Evolutionary conservation across 2,329 filamentous ascomycete species (phyloP), one percentile per base, ranked within the genome.

Genomic region (Aspergillus chevalieri): DNA sequence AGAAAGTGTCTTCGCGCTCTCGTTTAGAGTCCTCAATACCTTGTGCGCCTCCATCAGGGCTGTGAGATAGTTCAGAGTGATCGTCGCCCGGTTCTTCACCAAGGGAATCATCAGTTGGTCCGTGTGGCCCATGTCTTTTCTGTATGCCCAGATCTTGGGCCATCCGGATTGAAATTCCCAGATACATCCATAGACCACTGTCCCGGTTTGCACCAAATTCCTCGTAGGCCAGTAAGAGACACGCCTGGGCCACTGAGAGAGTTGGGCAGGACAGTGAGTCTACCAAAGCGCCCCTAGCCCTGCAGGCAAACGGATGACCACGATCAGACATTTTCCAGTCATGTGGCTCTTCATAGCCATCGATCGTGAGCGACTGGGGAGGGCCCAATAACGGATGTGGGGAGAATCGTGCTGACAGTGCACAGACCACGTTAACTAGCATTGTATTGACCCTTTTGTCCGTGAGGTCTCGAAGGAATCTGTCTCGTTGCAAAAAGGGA

Each of bases 181-280:
- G 76, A 63, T 94, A 95, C 89, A 95, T 94, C 89, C 90, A 95
- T 6, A 95, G 69, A 0, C 89, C 88, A 65, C 89, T 94, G 62
- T 95, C 90, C 59, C 91, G 87, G 56, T 89, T 88, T 9, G 87
- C 87, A 1, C 89, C 90, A 58, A 95, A 95, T 41, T 91, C 86
- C 57, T 94, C 89, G 62, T 95, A 95, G 0, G 89, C 89, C 70
- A 95, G 81, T 24, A 95, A 72, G 9, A 95, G 70, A 44, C 86
- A 90, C 0, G 89, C 88, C 60, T 95, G 90, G 0, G 93, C 87
- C 8, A 88, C 89, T 21, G 86, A 86, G 1, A 94, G 84, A 2
- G 85, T 89, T 0, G 89, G 89, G 53, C 86, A 93, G 0, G 87
- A 81, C 54, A 94, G 90, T 0, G 86, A 87, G 58, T 94, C 88